phyloP scores from a whole-genome alignment of 257 asterid genomes.

The Solanum sejunctum region DNA sequence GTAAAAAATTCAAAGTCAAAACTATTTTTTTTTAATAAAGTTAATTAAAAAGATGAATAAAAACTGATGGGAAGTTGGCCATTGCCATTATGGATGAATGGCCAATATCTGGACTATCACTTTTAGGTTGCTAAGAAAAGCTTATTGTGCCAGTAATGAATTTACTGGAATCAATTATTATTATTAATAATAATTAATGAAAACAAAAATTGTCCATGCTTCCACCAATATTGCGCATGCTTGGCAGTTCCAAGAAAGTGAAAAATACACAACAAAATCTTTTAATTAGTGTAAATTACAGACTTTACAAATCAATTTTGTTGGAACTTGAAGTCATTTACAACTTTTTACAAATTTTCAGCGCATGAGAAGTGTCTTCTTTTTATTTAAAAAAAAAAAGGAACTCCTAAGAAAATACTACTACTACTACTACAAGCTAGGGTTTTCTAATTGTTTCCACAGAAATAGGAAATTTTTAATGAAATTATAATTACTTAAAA shows the following conservation, averaged over 20 bases:
- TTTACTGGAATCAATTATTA: background rate
- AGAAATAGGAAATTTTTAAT: background rate
- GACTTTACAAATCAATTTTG: background rate
- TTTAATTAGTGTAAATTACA: background rate
- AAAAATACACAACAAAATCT: background rate
- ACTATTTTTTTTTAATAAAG: background rate
- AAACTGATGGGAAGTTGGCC: background rate
- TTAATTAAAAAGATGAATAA: background rate
- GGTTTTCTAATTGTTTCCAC: background rate
- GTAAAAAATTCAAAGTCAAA: background rate
- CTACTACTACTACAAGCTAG: background rate
- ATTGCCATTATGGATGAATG: background rate
- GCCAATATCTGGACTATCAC: background rate
- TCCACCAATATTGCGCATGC: conserved; percentile 48
- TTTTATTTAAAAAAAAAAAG: background rate
- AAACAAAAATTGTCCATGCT: background rate
- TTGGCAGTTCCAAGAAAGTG: conserved; percentile 55
- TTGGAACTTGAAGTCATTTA: conserved; percentile 13
- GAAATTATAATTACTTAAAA: background rate
- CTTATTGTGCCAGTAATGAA: background rate
- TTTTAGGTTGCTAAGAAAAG: background rate
- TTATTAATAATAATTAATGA: background rate
- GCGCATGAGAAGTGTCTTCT: background rate
- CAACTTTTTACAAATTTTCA: background rate
- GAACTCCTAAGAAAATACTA: background rate